Conservation (phyloP, 768 basidiomycete species). For the Rhizopogon vesiculosus region DNA sequence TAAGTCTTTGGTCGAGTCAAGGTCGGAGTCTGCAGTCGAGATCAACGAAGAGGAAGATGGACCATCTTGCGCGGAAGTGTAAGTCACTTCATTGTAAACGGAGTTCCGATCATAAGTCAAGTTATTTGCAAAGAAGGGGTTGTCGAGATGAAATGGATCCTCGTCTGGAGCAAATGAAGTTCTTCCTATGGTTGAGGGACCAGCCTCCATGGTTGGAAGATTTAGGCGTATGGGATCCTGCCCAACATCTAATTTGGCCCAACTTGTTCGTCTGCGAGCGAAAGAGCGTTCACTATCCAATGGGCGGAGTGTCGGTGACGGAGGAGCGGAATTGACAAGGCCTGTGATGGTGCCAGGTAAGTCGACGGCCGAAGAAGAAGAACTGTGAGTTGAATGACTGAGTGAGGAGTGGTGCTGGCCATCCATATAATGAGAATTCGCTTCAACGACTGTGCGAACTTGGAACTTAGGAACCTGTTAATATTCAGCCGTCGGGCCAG, state of each 20-base stretch:
- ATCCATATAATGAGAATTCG: slow-evolving; percentile 1
- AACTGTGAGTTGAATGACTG: slow-evolving; percentile 24
- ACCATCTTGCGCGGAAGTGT: slow-evolving; percentile 35
- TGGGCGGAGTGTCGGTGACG: slow-evolving; percentile 43
- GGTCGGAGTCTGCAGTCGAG: slow-evolving; percentile 21
- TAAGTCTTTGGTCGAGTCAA: slow-evolving; percentile 36
- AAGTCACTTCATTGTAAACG: slow-evolving; percentile 4
- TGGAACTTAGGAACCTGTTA: no score
- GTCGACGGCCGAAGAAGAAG: slow-evolving; percentile 55
- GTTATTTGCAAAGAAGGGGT: slow-evolving; percentile 30
- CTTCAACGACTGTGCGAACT: background rate
- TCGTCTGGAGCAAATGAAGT: slow-evolving; percentile 27
- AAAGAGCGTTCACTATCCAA: slow-evolving; percentile 30
- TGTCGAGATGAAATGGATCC: slow-evolving; percentile 46
- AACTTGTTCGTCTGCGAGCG: slow-evolving; percentile 54
- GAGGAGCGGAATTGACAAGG: slow-evolving; percentile 38
- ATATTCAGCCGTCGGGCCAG: no score
- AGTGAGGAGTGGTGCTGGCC: background rate
- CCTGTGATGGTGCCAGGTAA: slow-evolving; percentile 42
- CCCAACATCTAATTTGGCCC: slow-evolving; percentile 44
- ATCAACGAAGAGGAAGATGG: slow-evolving; percentile 53
- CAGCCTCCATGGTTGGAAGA: slow-evolving; percentile 18
- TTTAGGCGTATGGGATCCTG: slow-evolving; percentile 46
- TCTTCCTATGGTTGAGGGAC: slow-evolving; percentile 15
- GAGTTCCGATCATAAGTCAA: background rate